Conservation (phyloP, 805 yeast species). For the Suhomyces xylopsoci region DNA sequence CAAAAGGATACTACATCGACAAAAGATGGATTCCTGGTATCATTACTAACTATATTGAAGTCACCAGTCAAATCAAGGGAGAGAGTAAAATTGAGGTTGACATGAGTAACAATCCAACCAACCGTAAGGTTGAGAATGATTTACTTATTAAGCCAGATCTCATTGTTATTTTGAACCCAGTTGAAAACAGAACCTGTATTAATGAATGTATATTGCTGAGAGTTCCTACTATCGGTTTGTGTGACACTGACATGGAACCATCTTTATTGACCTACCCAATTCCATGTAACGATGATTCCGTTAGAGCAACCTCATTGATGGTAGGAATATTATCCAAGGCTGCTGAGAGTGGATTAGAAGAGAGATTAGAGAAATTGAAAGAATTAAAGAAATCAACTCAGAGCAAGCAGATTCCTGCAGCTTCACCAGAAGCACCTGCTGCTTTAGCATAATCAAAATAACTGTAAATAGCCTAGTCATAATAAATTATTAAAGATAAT, state of each 20-base stretch:
- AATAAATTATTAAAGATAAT: not conserved
- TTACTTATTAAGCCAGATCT: slow-evolving; percentile 81
- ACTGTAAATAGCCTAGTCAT: slow-evolving; percentile 4
- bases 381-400: slow-evolving; percentile 6
- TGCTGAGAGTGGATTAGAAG: slow-evolving; percentile 71
- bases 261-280: slow-evolving; percentile 87
- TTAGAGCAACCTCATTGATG: slow-evolving; percentile 75
- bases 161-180: slow-evolving; percentile 81
- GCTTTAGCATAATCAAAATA: not conserved
- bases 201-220: slow-evolving; percentile 78
- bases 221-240: slow-evolving; percentile 89
- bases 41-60: slow-evolving; percentile 76
- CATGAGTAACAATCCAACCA: slow-evolving; percentile 65
- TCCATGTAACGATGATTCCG: slow-evolving; percentile 93
- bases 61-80: slow-evolving; percentile 51
- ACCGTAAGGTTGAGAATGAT: slow-evolving; percentile 50
- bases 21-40: slow-evolving; percentile 95
- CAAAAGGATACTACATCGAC: slow-evolving; percentile 76
- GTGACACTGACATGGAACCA: slow-evolving; percentile 94
- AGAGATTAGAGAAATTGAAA: slow-evolving; percentile 41
- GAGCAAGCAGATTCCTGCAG: not conserved
- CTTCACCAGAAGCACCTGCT: not conserved
- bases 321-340: slow-evolving; percentile 82
- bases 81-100: slow-evolving; percentile 57
- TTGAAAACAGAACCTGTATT: slow-evolving; percentile 76